Base-by-base conservation (phyloP, 495 filamentous ascomycete genomes). In the Trichoderma gamsii region DNA sequence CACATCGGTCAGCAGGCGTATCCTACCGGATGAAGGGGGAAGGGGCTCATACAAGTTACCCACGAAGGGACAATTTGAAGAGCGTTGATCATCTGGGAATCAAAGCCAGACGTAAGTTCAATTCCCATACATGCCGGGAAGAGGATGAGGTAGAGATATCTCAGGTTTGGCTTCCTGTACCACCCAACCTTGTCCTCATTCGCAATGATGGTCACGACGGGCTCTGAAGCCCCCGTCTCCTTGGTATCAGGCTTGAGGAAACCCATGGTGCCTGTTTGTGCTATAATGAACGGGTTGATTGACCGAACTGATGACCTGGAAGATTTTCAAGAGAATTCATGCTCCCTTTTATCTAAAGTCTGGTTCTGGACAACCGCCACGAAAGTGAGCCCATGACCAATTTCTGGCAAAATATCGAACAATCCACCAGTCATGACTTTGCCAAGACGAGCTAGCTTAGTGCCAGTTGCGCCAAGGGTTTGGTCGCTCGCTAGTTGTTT, bases 71-170 rank as follows among this genome's bases (percentile, higher is more conserved):
- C 83, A 41, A 86, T 83, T 75, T 91, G 87, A 4, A 90, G 81
- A 2, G 85, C 84, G 69, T 90, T 91, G 77, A 90, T 89, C 73
- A 91, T 86, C 70, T 88, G 86, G 9, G 85, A 87, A 74, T 90
- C 88, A 73, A 90, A 91, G 0, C 89, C 88, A 29, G 87, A 88
- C 1, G 88, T 91, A 78, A 89, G 86, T 76, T 89, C 89, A 70
- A 89, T 85, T 25, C 88, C 89, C 80, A 90, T 88, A 66, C 80
- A 85, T 0, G 86, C 83, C 4, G 87, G 87, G 70, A 89, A 82
- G 70, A 91, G 78, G 43, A 89, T 71, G n/a, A 87, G 72, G 71
- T 90, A 90, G 43, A 90, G 77, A 49, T 72, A 68, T 67, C 87
- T 79, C 41, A 90, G 77, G 74, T 90, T 88, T 0, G 79, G 81